Evolutionary conservation across 2,329 filamentous ascomycete species (phyloP), one percentile per base, ranked within the genome.

Genomic region (Curvularia sp.): DNA sequence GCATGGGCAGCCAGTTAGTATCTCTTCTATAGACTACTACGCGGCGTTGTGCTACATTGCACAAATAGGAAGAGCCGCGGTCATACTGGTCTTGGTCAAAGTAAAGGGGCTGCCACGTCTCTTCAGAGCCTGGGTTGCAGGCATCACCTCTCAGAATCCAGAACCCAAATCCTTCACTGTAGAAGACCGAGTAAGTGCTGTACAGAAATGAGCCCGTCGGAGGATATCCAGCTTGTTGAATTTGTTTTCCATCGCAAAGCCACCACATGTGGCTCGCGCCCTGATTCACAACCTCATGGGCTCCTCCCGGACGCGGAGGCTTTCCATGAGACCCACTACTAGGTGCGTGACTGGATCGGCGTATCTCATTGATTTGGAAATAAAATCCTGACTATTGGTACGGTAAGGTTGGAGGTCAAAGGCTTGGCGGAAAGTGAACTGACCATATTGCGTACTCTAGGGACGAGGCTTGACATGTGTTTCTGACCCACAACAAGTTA

Each of bases 361-460:
- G 26, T 7, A 74, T 63, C 53, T 75, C 73, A 44, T 72, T 62
- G 49, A 75, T 68, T 13, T 42, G 56, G 49, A 75, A 75, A 12
- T 71, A 26, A 51, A 51, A 74, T 4, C 52, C 41, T 39, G 71
- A 67, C 68, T 69, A 8, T 28, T 35, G 28, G 30, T 18, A 33
- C 31, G 9, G 42, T 55, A 9, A 53, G 54, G 31, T 0, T 33
- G 7, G 10, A 35, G 18, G n/a, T 8, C n/a, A 5, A 7, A 18
- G 3, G 28, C 3, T 38, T 30, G 20, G 8, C 5, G 7, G 31
- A 30, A 31, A 9, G 10, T 9, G 24, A 20, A 33, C 35, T 42
- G 7, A 51, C 49, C 49, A 43, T 39, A 22, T 39, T 39, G 31
- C 20, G 15, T 18, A 20, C 33, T 18, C 33, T 31, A 38, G 20